These are phyloP conservation scores for Beauveria scarabaeidicola DNA, from an alignment of 2,329 filamentous ascomycete genomes.

Conservation along the genomic window DNA sequence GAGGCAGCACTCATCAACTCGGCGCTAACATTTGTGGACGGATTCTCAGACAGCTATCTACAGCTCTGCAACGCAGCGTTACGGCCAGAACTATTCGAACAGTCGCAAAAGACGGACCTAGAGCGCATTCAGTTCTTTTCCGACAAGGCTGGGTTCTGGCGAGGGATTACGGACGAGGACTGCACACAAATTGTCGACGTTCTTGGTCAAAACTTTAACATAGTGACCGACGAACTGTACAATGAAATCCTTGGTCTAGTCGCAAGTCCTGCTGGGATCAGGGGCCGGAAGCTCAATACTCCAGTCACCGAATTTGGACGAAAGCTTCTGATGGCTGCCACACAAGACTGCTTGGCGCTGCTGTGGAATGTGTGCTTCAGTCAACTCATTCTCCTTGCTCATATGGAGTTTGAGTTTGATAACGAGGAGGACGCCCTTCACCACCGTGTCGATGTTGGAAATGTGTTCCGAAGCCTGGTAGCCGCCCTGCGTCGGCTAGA, in stretches of 20 bases:
- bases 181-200: slow-evolving; percentile 60
- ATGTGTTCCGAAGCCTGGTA: slow-evolving; percentile 62
- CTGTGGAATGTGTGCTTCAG: slow-evolving; percentile 71
- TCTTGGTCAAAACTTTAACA: slow-evolving; percentile 57
- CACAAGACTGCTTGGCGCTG: slow-evolving; percentile 68
- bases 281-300: slow-evolving; percentile 35
- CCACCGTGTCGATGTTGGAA: slow-evolving; percentile 54
- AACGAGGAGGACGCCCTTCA: slow-evolving; percentile 59
- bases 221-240: slow-evolving; percentile 48
- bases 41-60: slow-evolving; percentile 60
- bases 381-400: slow-evolving; percentile 71
- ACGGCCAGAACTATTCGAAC: slow-evolving; percentile 64
- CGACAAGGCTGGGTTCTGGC: slow-evolving; percentile 67
- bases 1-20: slow-evolving; percentile 59
- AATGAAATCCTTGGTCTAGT: slow-evolving; percentile 40
- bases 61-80: slow-evolving; percentile 61
- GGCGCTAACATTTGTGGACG: slow-evolving; percentile 60
- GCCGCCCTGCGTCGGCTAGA: slow-evolving; percentile 64
- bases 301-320: slow-evolving; percentile 68
- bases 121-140: slow-evolving; percentile 73
- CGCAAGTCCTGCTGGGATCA: slow-evolving; percentile 36
- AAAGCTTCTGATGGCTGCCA: slow-evolving; percentile 64
- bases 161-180: slow-evolving; percentile 75
- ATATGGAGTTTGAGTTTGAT: slow-evolving; percentile 78
- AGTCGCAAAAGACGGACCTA: slow-evolving; percentile 58